Conservation (phyloP, 352 stramenopile genomes). For the Phytophthora europaea region DNA sequence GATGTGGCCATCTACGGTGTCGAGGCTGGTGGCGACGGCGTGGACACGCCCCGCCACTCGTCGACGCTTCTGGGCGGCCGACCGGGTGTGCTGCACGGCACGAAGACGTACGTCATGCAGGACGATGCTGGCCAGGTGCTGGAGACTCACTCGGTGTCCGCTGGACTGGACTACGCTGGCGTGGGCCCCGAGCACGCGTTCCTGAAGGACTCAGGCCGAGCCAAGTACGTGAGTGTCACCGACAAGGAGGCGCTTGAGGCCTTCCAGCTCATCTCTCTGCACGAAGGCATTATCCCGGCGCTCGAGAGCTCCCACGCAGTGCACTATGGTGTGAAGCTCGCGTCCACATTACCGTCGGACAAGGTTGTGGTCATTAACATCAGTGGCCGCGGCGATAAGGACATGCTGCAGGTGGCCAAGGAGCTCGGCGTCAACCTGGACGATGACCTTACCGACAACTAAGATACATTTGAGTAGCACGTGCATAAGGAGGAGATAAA, state of each 20-base stretch:
- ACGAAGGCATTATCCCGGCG: slow-evolving; percentile 98
- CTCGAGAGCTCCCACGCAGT: slow-evolving; percentile 98
- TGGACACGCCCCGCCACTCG: slow-evolving; percentile 92
- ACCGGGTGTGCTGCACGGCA: slow-evolving; percentile 97
- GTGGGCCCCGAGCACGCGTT: slow-evolving; percentile 98
- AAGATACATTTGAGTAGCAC: slow-evolving; percentile 25
- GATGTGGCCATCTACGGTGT: slow-evolving; percentile 96
- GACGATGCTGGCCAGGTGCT: slow-evolving; percentile 95
- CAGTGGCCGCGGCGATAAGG: slow-evolving; percentile 98
- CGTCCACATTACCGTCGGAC: slow-evolving; percentile 86
- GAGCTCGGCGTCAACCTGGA: slow-evolving; percentile 95
- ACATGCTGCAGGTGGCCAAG: slow-evolving; percentile 98
- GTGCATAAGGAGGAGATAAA: slow-evolving; percentile 36
- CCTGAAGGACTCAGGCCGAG: slow-evolving; percentile 96
- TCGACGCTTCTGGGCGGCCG: slow-evolving; percentile 95
- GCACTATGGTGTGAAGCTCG: slow-evolving; percentile 95
- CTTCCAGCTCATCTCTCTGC: slow-evolving; percentile 96
- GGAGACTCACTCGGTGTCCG: slow-evolving; percentile 96
- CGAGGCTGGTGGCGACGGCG: slow-evolving; percentile 96
- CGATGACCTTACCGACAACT: slow-evolving; percentile 86
- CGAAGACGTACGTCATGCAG: slow-evolving; percentile 98
- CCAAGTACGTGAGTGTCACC: slow-evolving; percentile 97
- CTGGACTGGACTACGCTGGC: slow-evolving; percentile 98
- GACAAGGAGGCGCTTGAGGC: slow-evolving; percentile 97
- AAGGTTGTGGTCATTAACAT: slow-evolving; percentile 98